phyloP scores from a whole-genome alignment of 2,329 filamentous ascomycete genomes.

The Blastomyces emzantsi region DNA sequence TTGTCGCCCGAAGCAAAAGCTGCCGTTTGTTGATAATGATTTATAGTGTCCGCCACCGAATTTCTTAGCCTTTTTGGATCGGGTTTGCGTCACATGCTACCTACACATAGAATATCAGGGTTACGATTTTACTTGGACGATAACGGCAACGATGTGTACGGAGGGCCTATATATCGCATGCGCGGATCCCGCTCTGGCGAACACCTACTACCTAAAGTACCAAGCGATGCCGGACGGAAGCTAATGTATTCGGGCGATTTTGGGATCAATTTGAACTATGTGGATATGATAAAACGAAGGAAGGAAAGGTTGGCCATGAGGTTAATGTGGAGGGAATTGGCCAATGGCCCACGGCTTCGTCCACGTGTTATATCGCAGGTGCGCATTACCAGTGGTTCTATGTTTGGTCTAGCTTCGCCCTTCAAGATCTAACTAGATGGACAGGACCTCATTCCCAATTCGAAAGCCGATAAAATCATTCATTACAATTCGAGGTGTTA shows the following conservation, averaged over 20 bases:
- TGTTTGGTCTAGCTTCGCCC: constrained; percentile 3
- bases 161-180: constrained; percentile 31
- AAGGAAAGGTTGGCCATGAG: constrained; percentile 55
- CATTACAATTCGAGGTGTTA: constrained; percentile 82
- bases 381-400: constrained; percentile 17
- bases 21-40: not conserved
- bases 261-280: constrained; percentile 55
- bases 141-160: constrained; percentile 20
- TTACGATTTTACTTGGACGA: constrained; percentile 25
- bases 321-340: constrained; percentile 74
- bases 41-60: constrained; percentile 32
- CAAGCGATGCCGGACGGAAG: constrained; percentile 63
- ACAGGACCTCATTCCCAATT: constrained; percentile 66
- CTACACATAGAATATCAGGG: constrained; percentile 27
- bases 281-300: constrained; percentile 45
- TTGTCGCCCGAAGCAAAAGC: not conserved
- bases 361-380: constrained; percentile 63
- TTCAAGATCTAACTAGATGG: constrained; percentile 1
- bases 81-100: constrained; percentile 46
- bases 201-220: constrained; percentile 68
- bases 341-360: constrained; percentile 51
- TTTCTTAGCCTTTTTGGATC: constrained; percentile 48
- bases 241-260: constrained; percentile 79
- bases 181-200: constrained; percentile 37
- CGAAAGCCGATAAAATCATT: constrained; percentile 73